phyloP scores from a whole-genome alignment of 495 filamentous ascomycete species.

The Trichocladium antarcticum region DNA sequence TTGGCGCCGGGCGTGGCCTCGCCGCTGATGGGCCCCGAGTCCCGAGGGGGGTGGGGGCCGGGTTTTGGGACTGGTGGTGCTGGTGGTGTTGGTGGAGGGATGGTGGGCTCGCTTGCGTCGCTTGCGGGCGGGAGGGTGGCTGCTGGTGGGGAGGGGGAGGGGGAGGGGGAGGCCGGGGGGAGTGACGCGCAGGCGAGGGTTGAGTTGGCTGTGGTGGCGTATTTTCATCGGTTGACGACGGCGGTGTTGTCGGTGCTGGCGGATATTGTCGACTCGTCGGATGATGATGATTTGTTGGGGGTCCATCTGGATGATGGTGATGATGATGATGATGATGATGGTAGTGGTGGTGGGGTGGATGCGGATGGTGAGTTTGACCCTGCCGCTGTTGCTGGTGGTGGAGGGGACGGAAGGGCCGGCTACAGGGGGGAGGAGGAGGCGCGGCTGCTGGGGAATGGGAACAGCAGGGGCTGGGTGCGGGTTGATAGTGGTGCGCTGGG shows the following conservation, averaged over 20 bases:
- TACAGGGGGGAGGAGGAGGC: slow-evolving; percentile 20
- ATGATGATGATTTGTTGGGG: slow-evolving; percentile 41
- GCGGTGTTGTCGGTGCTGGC: slow-evolving; percentile 58
- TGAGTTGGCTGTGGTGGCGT: slow-evolving; percentile 75
- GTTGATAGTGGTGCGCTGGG: slow-evolving; percentile 60
- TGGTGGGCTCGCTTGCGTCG: slow-evolving; percentile 31
- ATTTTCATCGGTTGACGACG: slow-evolving; percentile 80
- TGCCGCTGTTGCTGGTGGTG: slow-evolving; percentile 20
- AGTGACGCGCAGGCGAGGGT: slow-evolving; percentile 26
- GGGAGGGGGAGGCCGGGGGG: slow-evolving; percentile 17
- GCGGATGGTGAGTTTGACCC: slow-evolving; percentile 4
- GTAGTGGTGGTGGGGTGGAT: slow-evolving; percentile 2
- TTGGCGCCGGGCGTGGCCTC: slow-evolving; percentile 2
- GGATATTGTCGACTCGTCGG: slow-evolving; percentile 50
- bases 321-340: slow-evolving; percentile 9
- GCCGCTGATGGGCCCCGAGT: background rate
- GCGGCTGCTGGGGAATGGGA: slow-evolving; percentile 17
- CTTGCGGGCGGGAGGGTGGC: slow-evolving; percentile 19
- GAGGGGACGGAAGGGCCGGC: background rate
- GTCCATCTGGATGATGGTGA: slow-evolving; percentile 23
- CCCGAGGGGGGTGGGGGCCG: slow-evolving; percentile 21
- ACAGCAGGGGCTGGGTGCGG: slow-evolving; percentile 34
- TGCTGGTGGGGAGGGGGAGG: slow-evolving; percentile 14
- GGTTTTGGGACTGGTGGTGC: slow-evolving; percentile 20
- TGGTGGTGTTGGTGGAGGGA: slow-evolving; percentile 3